Conservation (phyloP, 495 filamentous ascomycete species). For the Daldinia vernicosa region DNA sequence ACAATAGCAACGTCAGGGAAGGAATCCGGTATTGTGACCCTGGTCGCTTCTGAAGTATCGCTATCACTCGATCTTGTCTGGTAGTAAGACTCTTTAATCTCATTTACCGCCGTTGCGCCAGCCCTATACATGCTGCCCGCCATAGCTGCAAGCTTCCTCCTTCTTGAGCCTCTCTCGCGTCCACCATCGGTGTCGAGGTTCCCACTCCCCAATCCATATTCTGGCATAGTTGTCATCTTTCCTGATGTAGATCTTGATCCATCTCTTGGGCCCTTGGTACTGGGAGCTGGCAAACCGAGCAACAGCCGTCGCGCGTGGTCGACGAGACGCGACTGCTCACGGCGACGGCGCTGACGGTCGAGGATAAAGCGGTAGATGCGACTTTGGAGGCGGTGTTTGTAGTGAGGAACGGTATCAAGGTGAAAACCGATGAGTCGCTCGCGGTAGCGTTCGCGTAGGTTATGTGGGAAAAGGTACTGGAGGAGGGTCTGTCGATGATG, state of each 20-base stretch:
- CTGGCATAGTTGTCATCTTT: constrained; percentile 43
- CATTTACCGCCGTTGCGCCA: constrained; percentile 88
- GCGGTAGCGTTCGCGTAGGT: constrained; percentile 65
- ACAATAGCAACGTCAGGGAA: constrained; percentile 85
- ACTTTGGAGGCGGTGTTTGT: constrained; percentile 74
- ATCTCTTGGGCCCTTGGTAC: constrained; percentile 29
- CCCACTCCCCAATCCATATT: constrained; percentile 39
- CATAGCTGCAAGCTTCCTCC: constrained; percentile 76
- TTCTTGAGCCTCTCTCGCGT: constrained; percentile 72
- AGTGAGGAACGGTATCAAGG: constrained; percentile 74
- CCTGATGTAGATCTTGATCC: constrained; percentile 20
- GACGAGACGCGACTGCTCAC: constrained; percentile 59
- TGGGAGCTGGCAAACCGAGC: constrained; percentile 32
- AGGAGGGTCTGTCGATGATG: constrained; percentile 57
- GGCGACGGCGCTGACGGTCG: constrained; percentile 65
- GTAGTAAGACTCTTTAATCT: constrained; percentile 88
- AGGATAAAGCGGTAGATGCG: constrained; percentile 78
- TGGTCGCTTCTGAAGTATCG: constrained; percentile 59
- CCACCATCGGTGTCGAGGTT: constrained; percentile 42
- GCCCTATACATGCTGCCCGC: constrained; percentile 63
- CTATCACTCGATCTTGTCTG: constrained; percentile 69
- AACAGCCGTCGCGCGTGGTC: constrained; percentile 59
- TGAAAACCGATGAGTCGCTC: constrained; percentile 71
- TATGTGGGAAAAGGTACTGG: constrained; percentile 65
- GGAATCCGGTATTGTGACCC: constrained; percentile 70